A percentile compares a stretch with the other conserved stretches of the same genome.
These are phyloP conservation scores for Plasmodium relictum DNA, from an alignment of 169 alveolate species.

Conservation along the genomic window DNA sequence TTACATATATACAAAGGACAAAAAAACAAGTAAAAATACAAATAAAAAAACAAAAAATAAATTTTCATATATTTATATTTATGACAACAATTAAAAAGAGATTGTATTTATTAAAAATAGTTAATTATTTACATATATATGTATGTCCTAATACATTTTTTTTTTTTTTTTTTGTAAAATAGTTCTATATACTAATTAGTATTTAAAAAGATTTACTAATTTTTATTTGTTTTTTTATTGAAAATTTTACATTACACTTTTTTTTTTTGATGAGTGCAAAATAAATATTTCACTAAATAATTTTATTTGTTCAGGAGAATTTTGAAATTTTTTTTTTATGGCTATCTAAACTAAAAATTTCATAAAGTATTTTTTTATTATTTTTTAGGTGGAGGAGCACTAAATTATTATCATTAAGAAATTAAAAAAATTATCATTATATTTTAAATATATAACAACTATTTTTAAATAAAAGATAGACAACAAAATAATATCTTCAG, in stretches of 20 bases:
- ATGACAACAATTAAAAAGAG: background rate
- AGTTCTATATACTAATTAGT: too few species aligned
- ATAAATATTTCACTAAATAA: background rate
- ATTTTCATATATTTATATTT: background rate
- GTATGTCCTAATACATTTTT: background rate
- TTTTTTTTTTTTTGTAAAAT: too few species aligned
- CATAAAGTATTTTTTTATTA: background rate
- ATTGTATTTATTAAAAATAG: slow-evolving; percentile 5
- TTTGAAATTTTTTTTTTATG: slow-evolving; percentile 14
- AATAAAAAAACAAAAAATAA: slow-evolving; percentile 17
- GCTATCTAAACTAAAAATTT: background rate
- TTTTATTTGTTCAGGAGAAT: slow-evolving; percentile 12
- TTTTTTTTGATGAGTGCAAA: slow-evolving; percentile 8
- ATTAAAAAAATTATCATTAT: slow-evolving; percentile 4
- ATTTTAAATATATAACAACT: background rate
- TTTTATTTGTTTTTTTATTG: too few species aligned
- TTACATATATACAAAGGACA: slow-evolving; percentile 4
- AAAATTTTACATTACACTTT: background rate
- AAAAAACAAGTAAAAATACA: slow-evolving; percentile 4
- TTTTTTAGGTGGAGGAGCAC: background rate
- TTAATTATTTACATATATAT: slow-evolving; percentile 18
- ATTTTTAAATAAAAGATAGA: slow-evolving; percentile 13
- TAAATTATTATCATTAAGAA: background rate
- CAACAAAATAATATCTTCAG: slow-evolving; percentile 9
- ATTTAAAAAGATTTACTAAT: too few species aligned